phyloP scores from a whole-genome alignment of 768 basidiomycete species.

The button mushroom (Agaricus bisporus) region DNA sequence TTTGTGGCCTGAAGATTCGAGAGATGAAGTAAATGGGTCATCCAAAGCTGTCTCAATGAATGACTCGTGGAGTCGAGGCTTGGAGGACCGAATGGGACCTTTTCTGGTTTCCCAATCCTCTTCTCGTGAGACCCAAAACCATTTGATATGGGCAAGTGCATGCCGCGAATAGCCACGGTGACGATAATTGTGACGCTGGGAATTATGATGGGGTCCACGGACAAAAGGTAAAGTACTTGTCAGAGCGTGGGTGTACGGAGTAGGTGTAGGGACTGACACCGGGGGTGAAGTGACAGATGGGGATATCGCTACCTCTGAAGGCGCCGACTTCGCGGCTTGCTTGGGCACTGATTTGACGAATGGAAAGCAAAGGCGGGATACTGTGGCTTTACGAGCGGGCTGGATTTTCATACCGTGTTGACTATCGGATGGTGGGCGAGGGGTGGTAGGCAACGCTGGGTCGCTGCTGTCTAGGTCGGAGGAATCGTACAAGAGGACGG shows the following conservation, averaged over 20 bases:
- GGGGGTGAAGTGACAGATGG: background rate
- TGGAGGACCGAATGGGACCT: constrained; percentile 9
- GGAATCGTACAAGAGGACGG: background rate
- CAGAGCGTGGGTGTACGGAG: constrained; percentile 23
- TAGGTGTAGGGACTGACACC: background rate
- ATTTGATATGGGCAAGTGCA: constrained; percentile 53
- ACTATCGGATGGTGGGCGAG: background rate
- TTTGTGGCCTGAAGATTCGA: background rate
- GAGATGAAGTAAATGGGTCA: background rate
- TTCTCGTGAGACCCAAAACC: constrained; percentile 54
- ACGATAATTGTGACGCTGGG: constrained; percentile 36
- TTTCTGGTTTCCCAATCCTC: constrained; percentile 37
- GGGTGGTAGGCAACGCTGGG: background rate
- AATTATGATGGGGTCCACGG: background rate
- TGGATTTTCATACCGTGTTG: background rate
- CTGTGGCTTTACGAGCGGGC: background rate
- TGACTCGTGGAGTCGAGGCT: constrained; percentile 5
- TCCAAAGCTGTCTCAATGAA: constrained; percentile 7
- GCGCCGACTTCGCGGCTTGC: background rate
- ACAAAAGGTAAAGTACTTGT: constrained; percentile 23
- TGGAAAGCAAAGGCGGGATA: constrained; percentile 3
- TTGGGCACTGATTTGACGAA: constrained; percentile 3
- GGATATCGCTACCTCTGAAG: background rate
- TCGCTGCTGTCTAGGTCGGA: background rate
- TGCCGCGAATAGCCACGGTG: constrained; percentile 62